These are phyloP conservation scores for Globisporangium ultimum DNA, from an alignment of 352 stramenopile genomes.

Conservation along the genomic window DNA sequence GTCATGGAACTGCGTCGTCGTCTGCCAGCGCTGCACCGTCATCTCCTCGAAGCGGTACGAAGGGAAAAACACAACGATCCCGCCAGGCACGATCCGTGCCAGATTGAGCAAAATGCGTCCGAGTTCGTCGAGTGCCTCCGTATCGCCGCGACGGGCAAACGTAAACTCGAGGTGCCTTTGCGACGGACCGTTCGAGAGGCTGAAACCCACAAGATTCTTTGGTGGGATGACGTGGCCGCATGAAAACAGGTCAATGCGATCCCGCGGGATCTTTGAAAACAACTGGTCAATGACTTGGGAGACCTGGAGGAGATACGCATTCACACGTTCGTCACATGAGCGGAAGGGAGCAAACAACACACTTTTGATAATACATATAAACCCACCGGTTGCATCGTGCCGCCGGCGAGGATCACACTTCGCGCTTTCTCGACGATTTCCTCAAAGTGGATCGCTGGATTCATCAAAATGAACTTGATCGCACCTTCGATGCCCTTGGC, in stretches of 20 bases:
- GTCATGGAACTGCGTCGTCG: constrained; percentile 71
- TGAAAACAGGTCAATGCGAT: constrained; percentile 93
- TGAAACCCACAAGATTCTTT: constrained; percentile 88
- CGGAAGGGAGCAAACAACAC: background rate
- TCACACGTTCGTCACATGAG: too few species aligned
- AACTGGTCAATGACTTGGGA: constrained; percentile 94
- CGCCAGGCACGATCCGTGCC: constrained; percentile 86
- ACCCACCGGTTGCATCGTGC: constrained; percentile 95
- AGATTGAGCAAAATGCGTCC: constrained; percentile 92
- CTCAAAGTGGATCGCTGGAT: constrained; percentile 92
- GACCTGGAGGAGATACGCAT: constrained; percentile 36
- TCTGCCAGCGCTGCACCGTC: constrained; percentile 85
- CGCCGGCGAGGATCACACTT: constrained; percentile 96
- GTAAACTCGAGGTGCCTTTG: constrained; percentile 94
- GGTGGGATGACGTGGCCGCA: constrained; percentile 98
- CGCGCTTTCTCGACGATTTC: constrained; percentile 93
- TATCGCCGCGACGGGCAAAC: constrained; percentile 68
- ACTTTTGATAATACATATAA: background rate
- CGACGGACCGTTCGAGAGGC: constrained; percentile 73
- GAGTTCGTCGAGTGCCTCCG: constrained; percentile 92
- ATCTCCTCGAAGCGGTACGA: constrained; percentile 96
- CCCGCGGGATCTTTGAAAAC: constrained; percentile 75
- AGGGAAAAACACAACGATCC: constrained; percentile 97
- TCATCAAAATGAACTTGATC: constrained; percentile 95
- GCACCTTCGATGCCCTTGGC: constrained; percentile 43